Base-by-base conservation (phyloP, 208 protist species). In the Polymyxa betae region DNA sequence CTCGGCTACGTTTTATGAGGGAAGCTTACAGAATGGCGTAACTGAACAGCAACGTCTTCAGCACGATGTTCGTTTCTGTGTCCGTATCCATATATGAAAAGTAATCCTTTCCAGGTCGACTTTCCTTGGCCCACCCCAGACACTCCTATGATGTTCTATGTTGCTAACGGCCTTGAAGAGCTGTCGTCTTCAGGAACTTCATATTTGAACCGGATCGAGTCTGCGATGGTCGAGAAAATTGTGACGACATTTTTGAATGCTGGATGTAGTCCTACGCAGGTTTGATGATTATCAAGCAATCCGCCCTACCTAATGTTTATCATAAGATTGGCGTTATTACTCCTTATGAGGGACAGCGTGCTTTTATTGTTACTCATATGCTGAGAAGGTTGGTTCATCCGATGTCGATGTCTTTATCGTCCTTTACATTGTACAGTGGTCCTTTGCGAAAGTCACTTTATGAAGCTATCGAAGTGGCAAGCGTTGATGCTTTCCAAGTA, bases 251-350 rank as follows among this genome's bases (percentile, higher is more conserved):
- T 99, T 35, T 91, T 99, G 0, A 92, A 96, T 0, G 49, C 43
- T 40, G 46, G 40, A 10, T 89, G 46, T 49, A 38, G 40, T n/a
- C 45, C 40, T 29, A 49, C 0, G 1, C 40, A 45, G 46, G 40
- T 89, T 60, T 46, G 5, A 32, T 87, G 5, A 29, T 64, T 89
- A 16, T 43, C 16, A 1, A 52, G 43, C 29, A 20, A 49, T 52
- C 45, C 46, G n/a, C 10, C 16, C 40, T 82, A 40, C 72, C 40
- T 5, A 29, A 60, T 52, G 29, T 43, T 64, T 88, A 89, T 16
- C 96, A 96, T 49, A 92, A 97, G 91, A 98, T 99, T 89, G 98
- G 98, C 92, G 94, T 99, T 66, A 98, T 99, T 54, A 98, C 98
- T 38, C 98, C 98, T 16, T 99, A 99, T 92, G 96, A 97, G 78